These are phyloP conservation scores for Salix purpurea DNA, from an alignment of 345 rosid genomes.

Conservation along the genomic window DNA sequence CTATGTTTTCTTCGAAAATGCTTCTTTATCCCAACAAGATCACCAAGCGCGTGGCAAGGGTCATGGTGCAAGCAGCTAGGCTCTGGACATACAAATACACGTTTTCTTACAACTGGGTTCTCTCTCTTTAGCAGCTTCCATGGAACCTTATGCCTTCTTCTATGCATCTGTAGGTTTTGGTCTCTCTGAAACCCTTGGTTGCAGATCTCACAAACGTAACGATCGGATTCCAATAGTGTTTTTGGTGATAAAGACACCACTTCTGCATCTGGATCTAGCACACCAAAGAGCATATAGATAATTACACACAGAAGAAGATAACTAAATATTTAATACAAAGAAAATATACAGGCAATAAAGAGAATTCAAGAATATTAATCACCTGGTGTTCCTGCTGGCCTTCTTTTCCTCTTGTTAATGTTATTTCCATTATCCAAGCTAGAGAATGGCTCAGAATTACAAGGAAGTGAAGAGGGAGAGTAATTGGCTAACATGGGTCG, in stretches of 20 bases:
- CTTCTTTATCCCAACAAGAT: constrained; percentile 95
- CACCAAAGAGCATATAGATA: not conserved
- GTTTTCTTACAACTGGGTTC: constrained; percentile 60
- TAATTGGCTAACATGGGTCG: constrained; percentile 38
- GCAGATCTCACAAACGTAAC: constrained; percentile 95
- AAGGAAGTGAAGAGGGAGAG: constrained; percentile 27
- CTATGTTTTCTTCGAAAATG: constrained; percentile 91
- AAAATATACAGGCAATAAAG: not conserved
- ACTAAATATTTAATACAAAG: not conserved
- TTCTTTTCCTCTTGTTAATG: constrained; percentile 62
- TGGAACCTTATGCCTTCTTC: constrained; percentile 92
- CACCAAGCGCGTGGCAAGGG: constrained; percentile 94
- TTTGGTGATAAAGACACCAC: constrained; percentile 86
- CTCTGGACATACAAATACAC: constrained; percentile 92
- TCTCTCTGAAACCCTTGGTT: constrained; percentile 96
- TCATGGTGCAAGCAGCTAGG: constrained; percentile 88
- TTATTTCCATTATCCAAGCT: constrained; percentile 35
- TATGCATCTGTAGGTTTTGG: constrained; percentile 97
- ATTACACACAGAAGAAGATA: not conserved
- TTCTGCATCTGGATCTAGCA: constrained; percentile 90
- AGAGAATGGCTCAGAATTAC: constrained; percentile 37
- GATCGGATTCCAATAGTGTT: constrained; percentile 86
- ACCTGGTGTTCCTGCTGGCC: constrained; percentile 97
- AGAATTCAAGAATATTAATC: not conserved
- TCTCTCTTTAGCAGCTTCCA: constrained; percentile 95